phyloP scores from a whole-genome alignment of 495 filamentous ascomycete genomes.

The Aspergillus funiculosus region DNA sequence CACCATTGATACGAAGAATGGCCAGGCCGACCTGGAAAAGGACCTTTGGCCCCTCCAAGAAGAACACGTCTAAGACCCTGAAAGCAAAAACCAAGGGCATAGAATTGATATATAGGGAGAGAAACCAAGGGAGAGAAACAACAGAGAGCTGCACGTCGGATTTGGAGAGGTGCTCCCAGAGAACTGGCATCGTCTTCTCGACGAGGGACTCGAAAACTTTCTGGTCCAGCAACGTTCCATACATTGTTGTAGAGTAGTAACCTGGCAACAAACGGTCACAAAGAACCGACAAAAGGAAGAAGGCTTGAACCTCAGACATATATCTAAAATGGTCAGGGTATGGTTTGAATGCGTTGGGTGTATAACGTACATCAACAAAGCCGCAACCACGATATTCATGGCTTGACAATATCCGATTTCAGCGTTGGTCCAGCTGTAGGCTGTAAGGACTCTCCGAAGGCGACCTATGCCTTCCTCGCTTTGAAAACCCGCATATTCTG shows the following conservation, averaged over 20 bases:
- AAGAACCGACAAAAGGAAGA: slow-evolving; percentile 85
- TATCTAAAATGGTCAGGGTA: slow-evolving; percentile 52
- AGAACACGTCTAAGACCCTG: slow-evolving; percentile 93
- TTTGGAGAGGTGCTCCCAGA: slow-evolving; percentile 95
- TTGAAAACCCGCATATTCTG: slow-evolving; percentile 96
- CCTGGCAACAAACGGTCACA: slow-evolving; percentile 91
- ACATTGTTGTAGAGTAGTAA: slow-evolving; percentile 98
- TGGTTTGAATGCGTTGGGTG: neutral
- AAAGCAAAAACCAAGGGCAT: slow-evolving; percentile 98
- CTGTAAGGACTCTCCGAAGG: slow-evolving; percentile 81
- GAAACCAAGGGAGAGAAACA: slow-evolving; percentile 95
- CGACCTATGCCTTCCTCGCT: slow-evolving; percentile 92
- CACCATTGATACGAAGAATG: slow-evolving; percentile 94
- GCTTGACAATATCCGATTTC: slow-evolving; percentile 98
- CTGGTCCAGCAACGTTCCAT: slow-evolving; percentile 92
- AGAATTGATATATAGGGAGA: slow-evolving; percentile 97
- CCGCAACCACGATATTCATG: slow-evolving; percentile 98
- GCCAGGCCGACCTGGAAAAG: slow-evolving; percentile 94
- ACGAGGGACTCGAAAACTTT: slow-evolving; percentile 95
- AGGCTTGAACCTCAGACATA: slow-evolving; percentile 94
- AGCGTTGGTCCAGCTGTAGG: slow-evolving; percentile 93
- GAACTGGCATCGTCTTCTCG: slow-evolving; percentile 96
- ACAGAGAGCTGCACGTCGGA: slow-evolving; percentile 98
- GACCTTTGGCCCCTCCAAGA: slow-evolving; percentile 95
- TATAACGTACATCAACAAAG: slow-evolving; percentile 70